Evolutionary conservation across 2,329 filamentous ascomycete genomes (phyloP).

Genomic region (Talaromyces marneffei): DNA sequence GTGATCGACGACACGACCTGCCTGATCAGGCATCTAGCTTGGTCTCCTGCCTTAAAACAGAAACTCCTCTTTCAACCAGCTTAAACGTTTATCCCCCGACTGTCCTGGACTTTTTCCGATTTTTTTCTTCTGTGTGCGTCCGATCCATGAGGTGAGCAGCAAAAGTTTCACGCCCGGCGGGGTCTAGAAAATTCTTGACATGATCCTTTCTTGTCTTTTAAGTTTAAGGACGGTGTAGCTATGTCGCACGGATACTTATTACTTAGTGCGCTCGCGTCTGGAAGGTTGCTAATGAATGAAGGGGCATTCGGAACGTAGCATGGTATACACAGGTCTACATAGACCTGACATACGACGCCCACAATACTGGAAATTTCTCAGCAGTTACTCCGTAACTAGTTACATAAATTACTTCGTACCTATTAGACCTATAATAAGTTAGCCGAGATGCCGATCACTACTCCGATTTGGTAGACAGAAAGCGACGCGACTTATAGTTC

Average conservation of each 20-base stretch:
- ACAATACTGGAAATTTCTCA: neutral
- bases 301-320: no score
- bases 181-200: neutral
- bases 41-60: conserved; percentile 1
- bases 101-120: neutral
- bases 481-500: neutral
- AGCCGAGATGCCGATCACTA: neutral
- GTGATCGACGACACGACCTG: neutral
- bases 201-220: neutral
- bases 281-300: neutral
- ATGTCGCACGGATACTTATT: neutral
- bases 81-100: neutral
- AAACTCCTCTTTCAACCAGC: conserved; percentile 3
- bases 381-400: neutral
- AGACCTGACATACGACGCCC: neutral
- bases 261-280: neutral
- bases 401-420: neutral
- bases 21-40: conserved; percentile 1
- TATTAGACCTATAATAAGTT: no score
- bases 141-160: neutral
- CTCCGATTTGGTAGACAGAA: neutral
- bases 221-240: neutral
- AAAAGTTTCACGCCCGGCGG: neutral
- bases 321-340: neutral
- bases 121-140: neutral